Conservation (phyloP, 345 rosid genomes). For the Melaleuca quinquenervia region DNA sequence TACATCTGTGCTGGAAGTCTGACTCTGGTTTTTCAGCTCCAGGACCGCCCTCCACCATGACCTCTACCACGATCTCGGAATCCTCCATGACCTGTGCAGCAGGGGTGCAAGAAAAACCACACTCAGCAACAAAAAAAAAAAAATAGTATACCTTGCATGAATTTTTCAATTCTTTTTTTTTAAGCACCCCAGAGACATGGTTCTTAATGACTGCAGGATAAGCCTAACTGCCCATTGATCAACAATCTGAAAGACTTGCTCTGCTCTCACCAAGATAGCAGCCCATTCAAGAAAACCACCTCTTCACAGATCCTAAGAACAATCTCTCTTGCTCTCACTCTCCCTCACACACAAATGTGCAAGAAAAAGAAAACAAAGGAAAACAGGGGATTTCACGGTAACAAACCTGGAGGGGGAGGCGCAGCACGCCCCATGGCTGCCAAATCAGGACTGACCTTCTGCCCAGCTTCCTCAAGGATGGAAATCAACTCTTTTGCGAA, state of each 20-base stretch:
- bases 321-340: neutral
- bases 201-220: neutral
- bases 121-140: neutral
- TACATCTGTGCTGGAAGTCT: neutral
- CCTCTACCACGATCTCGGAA: constrained; percentile 45
- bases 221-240: neutral
- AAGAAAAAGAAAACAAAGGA: neutral
- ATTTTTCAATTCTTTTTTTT: neutral
- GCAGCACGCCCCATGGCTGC: constrained; percentile 96
- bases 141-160: neutral
- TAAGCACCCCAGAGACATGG: neutral
- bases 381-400: neutral
- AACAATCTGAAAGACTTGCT: neutral
- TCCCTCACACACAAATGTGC: neutral
- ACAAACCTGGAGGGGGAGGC: constrained; percentile 87
- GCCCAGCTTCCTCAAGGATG: constrained; percentile 97
- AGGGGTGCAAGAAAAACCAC: neutral
- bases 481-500: constrained; percentile 83
- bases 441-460: constrained; percentile 80
- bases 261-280: neutral
- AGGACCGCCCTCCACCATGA: constrained; percentile 26
- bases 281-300: neutral
- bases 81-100: constrained; percentile 20
- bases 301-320: neutral
- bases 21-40: constrained; percentile 8